Conservation (phyloP, 257 asterid species). For the Coffea canephora region DNA sequence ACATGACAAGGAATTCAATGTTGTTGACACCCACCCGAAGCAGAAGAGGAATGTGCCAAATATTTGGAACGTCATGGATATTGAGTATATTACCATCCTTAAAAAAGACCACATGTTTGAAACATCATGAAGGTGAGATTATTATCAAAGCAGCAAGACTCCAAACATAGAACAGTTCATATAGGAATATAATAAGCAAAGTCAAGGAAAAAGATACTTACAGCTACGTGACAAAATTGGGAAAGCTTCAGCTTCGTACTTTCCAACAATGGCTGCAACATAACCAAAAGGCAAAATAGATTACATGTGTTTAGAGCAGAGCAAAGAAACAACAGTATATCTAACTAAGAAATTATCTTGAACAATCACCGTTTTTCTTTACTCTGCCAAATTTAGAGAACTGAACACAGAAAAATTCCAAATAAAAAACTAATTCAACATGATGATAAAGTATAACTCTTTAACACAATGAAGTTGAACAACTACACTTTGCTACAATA, state of each 20-base stretch:
- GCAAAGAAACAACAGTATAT: neutral
- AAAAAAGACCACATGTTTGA: constrained; percentile 9
- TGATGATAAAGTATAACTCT: too few relatives aligned
- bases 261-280: constrained; percentile 79
- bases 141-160: constrained; percentile 27
- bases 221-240: constrained; percentile 89
- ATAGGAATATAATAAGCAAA: neutral
- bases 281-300: constrained; percentile 11
- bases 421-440: neutral
- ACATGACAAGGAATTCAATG: neutral
- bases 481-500: neutral
- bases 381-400: neutral
- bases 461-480: neutral
- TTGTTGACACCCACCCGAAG: constrained; percentile 56
- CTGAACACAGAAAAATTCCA: neutral
- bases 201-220: constrained; percentile 12
- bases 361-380: neutral
- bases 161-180: neutral
- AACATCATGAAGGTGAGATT: constrained; percentile 39
- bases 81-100: constrained; percentile 75
- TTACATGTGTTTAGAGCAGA: neutral
- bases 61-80: constrained; percentile 88
- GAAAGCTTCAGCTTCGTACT: constrained; percentile 77
- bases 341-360: neutral
- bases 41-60: constrained; percentile 88